Evolutionary conservation across 2,329 filamentous ascomycete genomes (phyloP), one percentile per base, ranked within the genome.

Genomic region (Cladophialophora carrionii): DNA sequence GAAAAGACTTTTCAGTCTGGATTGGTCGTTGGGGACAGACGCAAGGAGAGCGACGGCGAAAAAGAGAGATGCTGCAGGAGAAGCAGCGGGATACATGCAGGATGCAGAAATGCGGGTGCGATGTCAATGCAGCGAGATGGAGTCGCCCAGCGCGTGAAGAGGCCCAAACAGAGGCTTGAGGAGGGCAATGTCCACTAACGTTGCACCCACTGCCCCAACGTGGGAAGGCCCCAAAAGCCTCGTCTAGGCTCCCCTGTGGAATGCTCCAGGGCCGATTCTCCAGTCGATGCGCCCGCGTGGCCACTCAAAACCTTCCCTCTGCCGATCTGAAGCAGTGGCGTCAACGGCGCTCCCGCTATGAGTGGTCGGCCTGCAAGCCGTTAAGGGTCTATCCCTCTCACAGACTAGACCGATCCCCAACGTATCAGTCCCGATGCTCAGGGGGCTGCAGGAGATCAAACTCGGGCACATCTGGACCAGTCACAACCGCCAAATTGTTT

Each of bases 241-340:
- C 17, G 24, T 29, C 31, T 29, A 34, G 46, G 46, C 48, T 37
- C 4, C 57, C 12, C 14, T 12, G 46, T 52, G 46, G 43, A 59
- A 34, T 31, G 46, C 20, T 32, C 24, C 26, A n/a, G 10, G 48
- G 20, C 1, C 46, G 26, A 7, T 9, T 54, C 26, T 29, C 17
- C 26, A n/a, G 8, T 9, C 51, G 12, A 14, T 54, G 26, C 41
- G 34, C 37, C 49, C 12, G 24, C 34, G 31, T 31, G 26, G 48
- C 53, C 46, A 62, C 53, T 61, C 53, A 61, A 53, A 17, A 26
- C 24, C 31, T 37, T 41, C 43, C 57, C 46, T 31, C 46, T 24
- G 26, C 31, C 48, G 12, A 43, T 52, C 56, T 65, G 63, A 65
- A 61, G 62, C 66, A 58, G 32, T 61, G 60, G 63, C 57, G 64